These are phyloP conservation scores for Talaromyces ruber DNA, from an alignment of 495 filamentous ascomycete species.

Conservation along the genomic window DNA sequence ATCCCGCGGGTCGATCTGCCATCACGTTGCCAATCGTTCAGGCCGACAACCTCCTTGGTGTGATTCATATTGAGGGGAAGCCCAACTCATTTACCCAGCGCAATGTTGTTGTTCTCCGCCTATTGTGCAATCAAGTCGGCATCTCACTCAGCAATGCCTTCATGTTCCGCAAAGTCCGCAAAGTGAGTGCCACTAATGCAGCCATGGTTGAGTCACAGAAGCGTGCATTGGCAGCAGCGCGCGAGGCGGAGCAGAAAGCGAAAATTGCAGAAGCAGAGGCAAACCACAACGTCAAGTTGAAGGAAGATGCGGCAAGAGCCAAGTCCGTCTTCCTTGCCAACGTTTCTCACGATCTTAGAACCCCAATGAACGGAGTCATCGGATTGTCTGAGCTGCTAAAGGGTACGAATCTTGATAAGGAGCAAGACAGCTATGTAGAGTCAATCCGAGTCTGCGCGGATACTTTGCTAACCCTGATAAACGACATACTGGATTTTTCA, in stretches of 20 bases:
- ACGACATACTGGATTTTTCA: constrained; percentile 89
- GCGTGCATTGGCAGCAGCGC: constrained; percentile 67
- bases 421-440: constrained; percentile 88
- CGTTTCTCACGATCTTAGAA: constrained; percentile 79
- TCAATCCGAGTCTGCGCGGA: constrained; percentile 87
- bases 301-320: constrained; percentile 83
- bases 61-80: constrained; percentile 78
- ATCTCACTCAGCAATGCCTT: constrained; percentile 84
- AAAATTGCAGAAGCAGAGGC: constrained; percentile 76
- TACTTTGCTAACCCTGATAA: constrained; percentile 85
- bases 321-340: constrained; percentile 92
- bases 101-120: constrained; percentile 74
- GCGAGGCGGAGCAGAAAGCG: constrained; percentile 73
- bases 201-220: constrained; percentile 87
- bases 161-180: constrained; percentile 71
- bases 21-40: constrained; percentile 83
- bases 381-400: constrained; percentile 83
- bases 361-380: constrained; percentile 83
- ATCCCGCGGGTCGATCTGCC: constrained; percentile 64
- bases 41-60: constrained; percentile 67
- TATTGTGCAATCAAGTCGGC: constrained; percentile 82
- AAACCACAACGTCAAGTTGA: constrained; percentile 77
- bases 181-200: constrained; percentile 70
- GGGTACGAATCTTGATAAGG: constrained; percentile 63
- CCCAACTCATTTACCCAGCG: constrained; percentile 82